Base-by-base conservation (phyloP, 2,329 filamentous ascomycete genomes). In the Verruconis gallopava region DNA sequence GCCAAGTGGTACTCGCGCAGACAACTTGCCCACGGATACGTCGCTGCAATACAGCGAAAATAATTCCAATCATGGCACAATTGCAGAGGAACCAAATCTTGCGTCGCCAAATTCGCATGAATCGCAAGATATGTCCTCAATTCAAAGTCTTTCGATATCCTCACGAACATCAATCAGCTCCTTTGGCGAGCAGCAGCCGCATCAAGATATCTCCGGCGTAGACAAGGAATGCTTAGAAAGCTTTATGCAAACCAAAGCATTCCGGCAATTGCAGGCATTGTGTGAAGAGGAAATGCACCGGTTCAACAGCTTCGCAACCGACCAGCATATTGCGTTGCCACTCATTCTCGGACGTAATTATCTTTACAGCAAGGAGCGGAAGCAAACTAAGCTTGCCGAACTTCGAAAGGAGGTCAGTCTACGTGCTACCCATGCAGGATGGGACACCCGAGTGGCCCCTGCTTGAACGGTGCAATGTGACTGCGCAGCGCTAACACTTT, bases 131-230 rank as follows among this genome's bases (percentile, higher is more conserved):
- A 14, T 42, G 19, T 42, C 40, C 11, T 42, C 40, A 15, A 25
- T 42, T 14, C 40, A 42, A 25, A 42, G 40, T 15, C 5, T 37
- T 30, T 30, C 34, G 1, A 12, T 38, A 12, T 40, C 33, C 20
- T 25, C 41, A 19, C 35, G 41, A 15, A 43, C 41, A 38, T 43
- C 41, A 14, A 21, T 9, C 14, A 43, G 41, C 36, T 43, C 41
- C 6, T 38, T 38, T 33, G 28, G 15, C 9, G 41, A 43, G 21
- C 20, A 14, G 12, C 17, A 13, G 25, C 25, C 25, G 17, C 6
- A 36, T 17, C 36, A n/a, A 18, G 20, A 12, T 20, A 11, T 42
- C 13, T 22, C 18, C 4, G 15, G 12, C 9, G 30, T 33, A 14
- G 19, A 42, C 19, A 21, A 35, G 25, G 21, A 28, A 13, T 20